Conservation (phyloP, 768 basidiomycete species). For the Auricularia sp. region DNA sequence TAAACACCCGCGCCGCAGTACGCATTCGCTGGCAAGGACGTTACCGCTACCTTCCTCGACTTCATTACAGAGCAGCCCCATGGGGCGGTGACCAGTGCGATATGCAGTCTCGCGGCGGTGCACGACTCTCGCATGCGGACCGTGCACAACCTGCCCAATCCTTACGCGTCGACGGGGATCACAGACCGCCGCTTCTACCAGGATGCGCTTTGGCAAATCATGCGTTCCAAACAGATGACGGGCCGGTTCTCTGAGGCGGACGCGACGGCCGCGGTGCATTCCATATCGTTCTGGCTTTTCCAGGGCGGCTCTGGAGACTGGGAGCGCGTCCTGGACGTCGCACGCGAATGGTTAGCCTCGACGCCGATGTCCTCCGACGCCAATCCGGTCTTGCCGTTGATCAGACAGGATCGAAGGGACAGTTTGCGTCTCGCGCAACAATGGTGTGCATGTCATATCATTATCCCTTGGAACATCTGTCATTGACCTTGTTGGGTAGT, state of each 20-base stretch:
- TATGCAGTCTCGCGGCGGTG: slow-evolving; percentile 66
- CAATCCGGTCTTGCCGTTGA: slow-evolving; percentile 50
- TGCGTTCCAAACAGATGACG: slow-evolving; percentile 41
- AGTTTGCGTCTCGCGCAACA: slow-evolving; percentile 56
- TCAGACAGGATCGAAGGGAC: slow-evolving; percentile 42
- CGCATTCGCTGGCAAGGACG: slow-evolving; percentile 49
- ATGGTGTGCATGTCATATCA: slow-evolving; percentile 43
- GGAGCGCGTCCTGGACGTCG: slow-evolving; percentile 57
- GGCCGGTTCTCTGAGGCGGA: slow-evolving; percentile 54
- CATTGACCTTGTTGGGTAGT: slow-evolving; percentile 33
- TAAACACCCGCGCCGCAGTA: slow-evolving; percentile 31
- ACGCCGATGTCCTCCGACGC: slow-evolving; percentile 53
- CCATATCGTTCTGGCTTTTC: slow-evolving; percentile 63
- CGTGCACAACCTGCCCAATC: slow-evolving; percentile 46
- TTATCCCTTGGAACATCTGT: not conserved
- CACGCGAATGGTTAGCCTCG: slow-evolving; percentile 66
- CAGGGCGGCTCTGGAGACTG: slow-evolving; percentile 61
- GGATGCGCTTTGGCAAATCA: slow-evolving; percentile 55
- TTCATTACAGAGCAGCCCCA: slow-evolving; percentile 54
- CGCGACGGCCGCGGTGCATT: slow-evolving; percentile 68
- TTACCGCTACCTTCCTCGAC: slow-evolving; percentile 55
- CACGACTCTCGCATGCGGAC: slow-evolving; percentile 55
- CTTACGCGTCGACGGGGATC: slow-evolving; percentile 40
- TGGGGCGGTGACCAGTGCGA: slow-evolving; percentile 60
- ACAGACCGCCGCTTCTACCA: slow-evolving; percentile 57